Evolutionary conservation across 192 early-diverging fungal genomes (phyloP).

Genomic region (Backusella morwellensis): DNA sequence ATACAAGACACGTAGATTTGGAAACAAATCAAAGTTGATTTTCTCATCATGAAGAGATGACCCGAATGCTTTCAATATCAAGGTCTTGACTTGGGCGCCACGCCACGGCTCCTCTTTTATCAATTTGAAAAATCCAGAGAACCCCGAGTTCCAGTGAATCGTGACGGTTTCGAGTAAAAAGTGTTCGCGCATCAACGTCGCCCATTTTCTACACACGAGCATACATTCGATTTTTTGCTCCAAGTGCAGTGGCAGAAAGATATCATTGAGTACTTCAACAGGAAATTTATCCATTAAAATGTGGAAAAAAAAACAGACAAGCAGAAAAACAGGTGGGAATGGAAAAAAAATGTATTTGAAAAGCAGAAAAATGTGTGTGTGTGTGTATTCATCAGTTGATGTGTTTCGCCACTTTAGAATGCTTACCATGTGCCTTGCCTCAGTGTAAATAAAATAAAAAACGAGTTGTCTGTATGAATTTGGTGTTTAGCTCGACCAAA

Average conservation of each 20-base stretch:
- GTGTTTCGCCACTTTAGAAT: no score
- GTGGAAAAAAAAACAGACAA: not conserved
- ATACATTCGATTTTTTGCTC: not conserved
- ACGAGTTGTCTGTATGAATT: no score
- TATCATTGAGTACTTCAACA: not conserved
- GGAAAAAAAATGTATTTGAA: not conserved
- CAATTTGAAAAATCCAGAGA: not conserved
- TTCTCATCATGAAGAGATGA: not conserved
- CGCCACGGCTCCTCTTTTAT: not conserved
- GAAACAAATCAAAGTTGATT: conserved; percentile 1
- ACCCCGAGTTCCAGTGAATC: not conserved
- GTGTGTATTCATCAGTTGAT: no score
- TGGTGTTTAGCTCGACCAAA: no score
- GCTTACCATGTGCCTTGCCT: no score
- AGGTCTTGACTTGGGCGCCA: not conserved
- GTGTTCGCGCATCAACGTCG: not conserved
- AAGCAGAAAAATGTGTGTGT: not conserved
- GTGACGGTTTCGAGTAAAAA: not conserved
- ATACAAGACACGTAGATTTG: not conserved
- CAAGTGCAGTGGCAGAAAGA: not conserved
- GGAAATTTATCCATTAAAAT: not conserved
- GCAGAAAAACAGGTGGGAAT: not conserved
- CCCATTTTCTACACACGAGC: not conserved
- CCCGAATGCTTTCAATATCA: not conserved
- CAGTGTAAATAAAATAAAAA: no score